Percentiles rank a stretch among this genome's conserved stretches.
Conservation (phyloP, 176 grass and related monocot genomes). For the Raddia distichophylla region DNA sequence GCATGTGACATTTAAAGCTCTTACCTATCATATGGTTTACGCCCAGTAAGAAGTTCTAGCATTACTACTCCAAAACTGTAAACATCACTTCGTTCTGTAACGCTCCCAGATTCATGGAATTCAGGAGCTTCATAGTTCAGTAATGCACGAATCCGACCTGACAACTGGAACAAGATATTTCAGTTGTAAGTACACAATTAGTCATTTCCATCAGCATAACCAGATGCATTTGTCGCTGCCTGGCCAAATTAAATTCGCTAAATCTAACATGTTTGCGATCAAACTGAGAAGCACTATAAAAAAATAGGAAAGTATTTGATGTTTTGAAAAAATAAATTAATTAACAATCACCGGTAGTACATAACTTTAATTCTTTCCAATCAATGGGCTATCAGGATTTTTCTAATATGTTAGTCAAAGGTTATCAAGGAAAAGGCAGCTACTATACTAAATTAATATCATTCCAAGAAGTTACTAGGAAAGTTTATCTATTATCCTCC, state of each 20-base stretch:
- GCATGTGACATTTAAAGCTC: conserved; percentile 2
- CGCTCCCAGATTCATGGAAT: conserved; percentile 55
- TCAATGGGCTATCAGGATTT: conserved; percentile 18
- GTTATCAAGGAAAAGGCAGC: neutral
- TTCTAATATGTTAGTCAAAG: neutral
- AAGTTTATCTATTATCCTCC: conserved; percentile 1
- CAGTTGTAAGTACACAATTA: conserved; percentile 32
- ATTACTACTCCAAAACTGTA: conserved; percentile 99
- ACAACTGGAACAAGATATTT: conserved; percentile 61
- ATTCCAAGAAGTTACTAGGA: conserved; percentile 3
- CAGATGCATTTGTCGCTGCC: conserved; percentile 24
- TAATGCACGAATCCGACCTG: conserved; percentile 66
- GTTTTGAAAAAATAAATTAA: neutral
- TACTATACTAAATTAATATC: neutral
- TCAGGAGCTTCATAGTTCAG: conserved; percentile 82
- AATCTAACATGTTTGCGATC: neutral
- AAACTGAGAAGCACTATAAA: conserved; percentile 18
- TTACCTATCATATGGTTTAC: conserved; percentile 89
- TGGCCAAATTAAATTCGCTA: conserved; percentile 7
- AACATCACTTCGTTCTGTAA: conserved; percentile 77
- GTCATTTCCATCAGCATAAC: conserved; percentile 23
- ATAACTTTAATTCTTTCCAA: conserved; percentile 6
- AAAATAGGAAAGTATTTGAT: neutral
- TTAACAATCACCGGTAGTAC: neutral
- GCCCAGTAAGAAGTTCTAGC: conserved; percentile 96